These are phyloP conservation scores for Sporothrix euskadiensis DNA, from an alignment of 2,329 filamentous ascomycete species.

Conservation along the genomic window DNA sequence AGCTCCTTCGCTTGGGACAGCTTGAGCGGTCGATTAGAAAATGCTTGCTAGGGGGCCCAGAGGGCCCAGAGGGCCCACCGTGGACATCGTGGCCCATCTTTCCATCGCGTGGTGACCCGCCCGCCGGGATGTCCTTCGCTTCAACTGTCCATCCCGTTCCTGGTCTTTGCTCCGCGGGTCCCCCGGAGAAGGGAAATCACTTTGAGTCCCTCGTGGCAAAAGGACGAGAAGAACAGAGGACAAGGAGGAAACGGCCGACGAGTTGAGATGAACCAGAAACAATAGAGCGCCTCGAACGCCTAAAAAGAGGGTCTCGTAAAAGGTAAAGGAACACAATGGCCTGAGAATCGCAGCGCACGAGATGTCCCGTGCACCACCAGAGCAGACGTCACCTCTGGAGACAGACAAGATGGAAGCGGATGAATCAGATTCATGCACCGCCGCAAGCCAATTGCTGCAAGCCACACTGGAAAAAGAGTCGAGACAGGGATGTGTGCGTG, in stretches of 20 bases:
- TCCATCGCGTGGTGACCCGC: neutral
- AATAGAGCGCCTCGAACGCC: neutral
- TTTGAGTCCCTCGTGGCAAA: neutral
- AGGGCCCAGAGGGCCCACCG: neutral
- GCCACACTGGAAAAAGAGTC: conserved; percentile 3
- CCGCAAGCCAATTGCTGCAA: neutral
- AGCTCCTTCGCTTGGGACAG: neutral
- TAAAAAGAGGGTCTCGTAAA: neutral
- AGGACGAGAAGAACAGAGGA: neutral
- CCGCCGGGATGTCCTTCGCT: neutral
- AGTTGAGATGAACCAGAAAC: neutral
- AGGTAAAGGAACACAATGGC: neutral
- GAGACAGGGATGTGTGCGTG: neutral
- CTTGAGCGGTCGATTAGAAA: neutral
- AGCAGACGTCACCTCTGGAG: neutral
- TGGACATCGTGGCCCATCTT: neutral
- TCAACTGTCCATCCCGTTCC: neutral
- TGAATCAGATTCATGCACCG: neutral
- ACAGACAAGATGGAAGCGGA: neutral
- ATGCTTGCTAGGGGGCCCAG: neutral
- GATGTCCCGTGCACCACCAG: neutral
- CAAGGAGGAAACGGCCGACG: neutral
- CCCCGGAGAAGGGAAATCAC: neutral
- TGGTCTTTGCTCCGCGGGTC: conserved; percentile 10
- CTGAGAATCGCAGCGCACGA: neutral